A percentile compares a stretch with the other conserved stretches of the same genome.
These are phyloP conservation scores for Gloeophyllum trabeum DNA, from an alignment of 768 basidiomycete species.

Conservation along the genomic window DNA sequence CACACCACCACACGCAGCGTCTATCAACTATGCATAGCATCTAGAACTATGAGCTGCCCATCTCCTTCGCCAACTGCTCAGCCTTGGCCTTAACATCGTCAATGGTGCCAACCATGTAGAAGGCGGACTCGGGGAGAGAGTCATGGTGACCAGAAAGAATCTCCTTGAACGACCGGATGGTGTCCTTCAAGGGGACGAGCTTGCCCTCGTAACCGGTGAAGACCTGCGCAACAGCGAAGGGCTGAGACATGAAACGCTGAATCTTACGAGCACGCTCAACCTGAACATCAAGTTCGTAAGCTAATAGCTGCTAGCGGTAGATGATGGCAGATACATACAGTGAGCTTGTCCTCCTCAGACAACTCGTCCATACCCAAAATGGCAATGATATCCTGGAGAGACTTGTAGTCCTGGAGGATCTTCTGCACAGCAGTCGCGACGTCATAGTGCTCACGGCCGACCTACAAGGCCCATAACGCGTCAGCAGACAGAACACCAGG, in stretches of 20 bases:
- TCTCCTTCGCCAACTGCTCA: constrained; percentile 94
- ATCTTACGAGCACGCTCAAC: constrained; percentile 98
- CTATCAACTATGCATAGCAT: no score
- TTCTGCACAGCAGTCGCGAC: constrained; percentile 96
- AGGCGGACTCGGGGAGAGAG: constrained; percentile 86
- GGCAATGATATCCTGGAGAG: constrained; percentile 98
- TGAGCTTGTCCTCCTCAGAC: constrained; percentile 99
- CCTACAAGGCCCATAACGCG: constrained; percentile 29
- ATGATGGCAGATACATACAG: constrained; percentile 55
- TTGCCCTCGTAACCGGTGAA: constrained; percentile 99
- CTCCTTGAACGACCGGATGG: constrained; percentile 94
- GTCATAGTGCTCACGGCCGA: constrained; percentile 89
- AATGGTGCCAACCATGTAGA: constrained; percentile 98
- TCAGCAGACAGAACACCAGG: constrained; percentile 6
- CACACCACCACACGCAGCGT: no score
- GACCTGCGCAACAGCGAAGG: constrained; percentile 99
- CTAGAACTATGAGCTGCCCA: constrained; percentile 43
- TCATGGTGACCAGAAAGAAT: constrained; percentile 89
- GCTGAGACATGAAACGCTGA: constrained; percentile 99
- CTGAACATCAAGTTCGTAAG: no score
- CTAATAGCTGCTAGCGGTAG: no score
- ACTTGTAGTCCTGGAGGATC: constrained; percentile 95
- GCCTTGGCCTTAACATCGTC: constrained; percentile 97
- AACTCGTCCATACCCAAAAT: constrained; percentile 99
- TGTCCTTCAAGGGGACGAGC: constrained; percentile 94